Percentiles rank a stretch among this genome's conserved stretches.
phyloP scores from a whole-genome alignment of 2,329 filamentous ascomycete genomes.

The Cladosporium sp. region DNA sequence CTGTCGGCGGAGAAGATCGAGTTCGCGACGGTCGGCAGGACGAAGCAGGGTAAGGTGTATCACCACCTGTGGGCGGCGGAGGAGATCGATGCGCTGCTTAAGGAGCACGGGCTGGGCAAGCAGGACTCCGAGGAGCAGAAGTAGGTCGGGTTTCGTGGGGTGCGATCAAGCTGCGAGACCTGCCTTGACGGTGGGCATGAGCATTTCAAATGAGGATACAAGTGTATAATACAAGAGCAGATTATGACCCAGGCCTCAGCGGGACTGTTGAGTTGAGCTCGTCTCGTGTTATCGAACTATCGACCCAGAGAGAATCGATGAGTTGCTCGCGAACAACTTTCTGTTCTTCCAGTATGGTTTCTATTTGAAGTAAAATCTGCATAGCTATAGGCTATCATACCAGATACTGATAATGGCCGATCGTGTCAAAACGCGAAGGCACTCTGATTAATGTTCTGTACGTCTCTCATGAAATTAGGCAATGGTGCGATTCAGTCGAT shows the following conservation, averaged over 20 bases:
- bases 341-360: too few relatives aligned
- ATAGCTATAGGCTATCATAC: too few relatives aligned
- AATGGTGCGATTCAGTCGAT: too few relatives aligned
- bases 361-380: too few relatives aligned
- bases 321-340: too few relatives aligned
- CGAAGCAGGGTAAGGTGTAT: constrained; percentile 92
- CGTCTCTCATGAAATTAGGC: too few relatives aligned
- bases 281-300: too few relatives aligned
- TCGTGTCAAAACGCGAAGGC: too few relatives aligned
- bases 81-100: constrained; percentile 88
- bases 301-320: too few relatives aligned
- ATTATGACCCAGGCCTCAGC: background rate
- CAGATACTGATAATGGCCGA: too few relatives aligned
- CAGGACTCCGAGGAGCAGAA: constrained; percentile 44
- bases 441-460: too few relatives aligned
- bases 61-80: constrained; percentile 96
- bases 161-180: background rate
- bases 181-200: constrained; percentile 5
- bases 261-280: too few relatives aligned
- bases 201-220: constrained; percentile 2
- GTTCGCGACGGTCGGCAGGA: constrained; percentile 96
- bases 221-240: constrained; percentile 10
- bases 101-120: constrained; percentile 93
- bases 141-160: background rate
- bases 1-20: constrained; percentile 99